A percentile compares a stretch with the other conserved stretches of the same genome.
These are phyloP conservation scores for Bidens hawaiensis DNA, from an alignment of 140 eudicot species.

Conservation along the genomic window DNA sequence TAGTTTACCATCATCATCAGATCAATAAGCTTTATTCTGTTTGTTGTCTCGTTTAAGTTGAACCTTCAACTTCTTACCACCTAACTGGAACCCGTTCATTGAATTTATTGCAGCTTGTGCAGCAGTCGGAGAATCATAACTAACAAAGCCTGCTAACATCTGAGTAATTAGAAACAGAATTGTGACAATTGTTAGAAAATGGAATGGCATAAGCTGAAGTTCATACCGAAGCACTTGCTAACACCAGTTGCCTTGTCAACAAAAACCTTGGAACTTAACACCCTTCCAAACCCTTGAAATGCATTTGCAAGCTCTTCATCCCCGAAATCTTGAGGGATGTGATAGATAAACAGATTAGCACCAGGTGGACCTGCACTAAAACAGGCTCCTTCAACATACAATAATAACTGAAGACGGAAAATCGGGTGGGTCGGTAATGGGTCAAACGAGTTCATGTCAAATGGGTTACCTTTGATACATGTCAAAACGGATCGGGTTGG, in stretches of 20 bases:
- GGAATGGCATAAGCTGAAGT: background rate
- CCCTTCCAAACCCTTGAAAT: constrained; percentile 72
- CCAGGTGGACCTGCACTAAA: constrained; percentile 76
- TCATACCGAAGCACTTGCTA: constrained; percentile 93
- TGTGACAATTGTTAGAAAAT: background rate
- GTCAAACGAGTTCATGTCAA: background rate
- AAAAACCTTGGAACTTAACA: constrained; percentile 86
- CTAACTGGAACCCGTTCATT: constrained; percentile 91
- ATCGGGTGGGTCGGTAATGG: background rate
- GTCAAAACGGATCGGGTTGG: background rate
- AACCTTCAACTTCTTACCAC: constrained; percentile 97
- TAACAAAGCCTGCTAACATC: constrained; percentile 71
- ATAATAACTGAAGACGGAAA: background rate
- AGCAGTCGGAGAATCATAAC: constrained; percentile 79
- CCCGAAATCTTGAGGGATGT: constrained; percentile 91
- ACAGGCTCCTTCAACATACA: background rate
- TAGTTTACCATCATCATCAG: constrained; percentile 35
- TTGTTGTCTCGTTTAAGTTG: constrained; percentile 91
- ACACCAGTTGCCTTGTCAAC: constrained; percentile 88
- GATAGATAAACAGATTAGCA: constrained; percentile 87
- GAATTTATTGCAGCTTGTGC: constrained; percentile 82
- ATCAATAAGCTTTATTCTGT: constrained; percentile 59
- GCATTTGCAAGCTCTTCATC: constrained; percentile 90
- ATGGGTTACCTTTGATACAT: background rate
- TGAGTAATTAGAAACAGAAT: constrained; percentile 19